These are phyloP conservation scores for Calocybe cyanea DNA, from an alignment of 768 basidiomycete species.

Conservation along the genomic window DNA sequence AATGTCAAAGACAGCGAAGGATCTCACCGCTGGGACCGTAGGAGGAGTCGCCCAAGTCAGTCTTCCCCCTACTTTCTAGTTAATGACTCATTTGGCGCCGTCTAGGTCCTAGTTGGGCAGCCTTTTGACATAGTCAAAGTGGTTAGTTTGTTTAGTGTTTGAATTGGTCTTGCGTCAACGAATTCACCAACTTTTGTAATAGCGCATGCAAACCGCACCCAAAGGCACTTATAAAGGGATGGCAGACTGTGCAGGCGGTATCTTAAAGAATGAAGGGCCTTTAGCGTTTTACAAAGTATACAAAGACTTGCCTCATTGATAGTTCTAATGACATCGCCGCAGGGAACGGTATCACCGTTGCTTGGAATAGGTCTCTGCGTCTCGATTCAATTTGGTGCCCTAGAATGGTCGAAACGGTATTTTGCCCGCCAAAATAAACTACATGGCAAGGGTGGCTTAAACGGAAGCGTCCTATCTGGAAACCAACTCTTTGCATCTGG, in stretches of 20 bases:
- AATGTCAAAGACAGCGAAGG: slow-evolving; percentile 74
- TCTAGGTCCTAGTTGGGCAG: slow-evolving; percentile 82
- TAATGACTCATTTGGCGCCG: slow-evolving; percentile 15
- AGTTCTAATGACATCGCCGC: slow-evolving; percentile 7
- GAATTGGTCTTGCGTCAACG: neutral
- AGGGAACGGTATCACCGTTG: slow-evolving; percentile 90
- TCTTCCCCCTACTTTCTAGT: slow-evolving; percentile 2
- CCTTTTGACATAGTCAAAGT: slow-evolving; percentile 98
- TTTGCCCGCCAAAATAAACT: slow-evolving; percentile 63
- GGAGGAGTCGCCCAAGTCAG: slow-evolving; percentile 85
- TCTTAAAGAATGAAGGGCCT: slow-evolving; percentile 88
- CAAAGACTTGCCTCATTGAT: slow-evolving; percentile 3
- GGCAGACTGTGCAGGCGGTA: slow-evolving; percentile 85
- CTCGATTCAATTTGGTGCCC: slow-evolving; percentile 91
- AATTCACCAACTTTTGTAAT: too few species aligned
- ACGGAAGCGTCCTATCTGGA: slow-evolving; percentile 55
- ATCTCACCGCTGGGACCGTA: slow-evolving; percentile 85
- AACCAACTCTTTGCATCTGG: slow-evolving; percentile 75
- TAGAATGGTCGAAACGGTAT: slow-evolving; percentile 81
- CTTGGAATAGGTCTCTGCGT: slow-evolving; percentile 93
- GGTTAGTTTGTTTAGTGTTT: slow-evolving; percentile 45
- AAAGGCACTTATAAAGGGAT: slow-evolving; percentile 87
- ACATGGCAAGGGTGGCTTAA: slow-evolving; percentile 57
- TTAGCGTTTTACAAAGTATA: slow-evolving; percentile 91
- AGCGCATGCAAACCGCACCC: slow-evolving; percentile 94